These are phyloP conservation scores for Galium porrigens DNA, from an alignment of 305 asterid genomes.

Conservation along the genomic window DNA sequence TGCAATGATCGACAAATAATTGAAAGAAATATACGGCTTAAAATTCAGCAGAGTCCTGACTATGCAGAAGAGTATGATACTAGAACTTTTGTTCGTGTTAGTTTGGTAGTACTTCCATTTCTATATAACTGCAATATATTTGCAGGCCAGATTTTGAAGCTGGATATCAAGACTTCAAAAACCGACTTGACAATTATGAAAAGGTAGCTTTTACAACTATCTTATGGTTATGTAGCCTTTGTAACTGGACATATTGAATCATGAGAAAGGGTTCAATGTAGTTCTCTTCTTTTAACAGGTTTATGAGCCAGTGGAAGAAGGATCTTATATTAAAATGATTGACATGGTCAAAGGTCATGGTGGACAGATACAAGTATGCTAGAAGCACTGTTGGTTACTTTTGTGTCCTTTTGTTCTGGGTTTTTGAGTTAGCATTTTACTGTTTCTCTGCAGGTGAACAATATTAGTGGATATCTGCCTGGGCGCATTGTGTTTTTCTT, in stretches of 20 bases:
- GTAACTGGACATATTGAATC: constrained; percentile 6
- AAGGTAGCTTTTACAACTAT: constrained; percentile 42
- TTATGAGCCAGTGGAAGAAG: constrained; percentile 95
- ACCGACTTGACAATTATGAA: constrained; percentile 83
- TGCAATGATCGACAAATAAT: constrained; percentile 76
- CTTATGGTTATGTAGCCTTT: constrained; percentile 3
- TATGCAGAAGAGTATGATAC: constrained; percentile 83
- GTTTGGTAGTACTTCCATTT: background rate
- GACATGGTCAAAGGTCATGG: constrained; percentile 97
- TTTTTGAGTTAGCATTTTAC: background rate
- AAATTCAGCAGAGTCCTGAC: constrained; percentile 98
- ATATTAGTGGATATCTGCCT: constrained; percentile 96
- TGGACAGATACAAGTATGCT: constrained; percentile 83
- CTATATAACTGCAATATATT: constrained; percentile 7
- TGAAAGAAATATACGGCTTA: constrained; percentile 96
- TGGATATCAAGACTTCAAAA: constrained; percentile 85
- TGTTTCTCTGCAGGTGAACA: constrained; percentile 57
- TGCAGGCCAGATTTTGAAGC: constrained; percentile 99
- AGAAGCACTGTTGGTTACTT: background rate
- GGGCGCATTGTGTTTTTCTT: constrained; percentile 95
- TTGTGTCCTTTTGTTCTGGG: background rate
- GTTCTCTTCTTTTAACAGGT: constrained; percentile 35
- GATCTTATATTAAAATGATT: constrained; percentile 93
- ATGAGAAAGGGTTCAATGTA: constrained; percentile 16
- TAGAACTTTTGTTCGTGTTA: constrained; percentile 2